phyloP scores from a whole-genome alignment of 192 early-diverging fungal species.

The Kappamyces sp. region DNA sequence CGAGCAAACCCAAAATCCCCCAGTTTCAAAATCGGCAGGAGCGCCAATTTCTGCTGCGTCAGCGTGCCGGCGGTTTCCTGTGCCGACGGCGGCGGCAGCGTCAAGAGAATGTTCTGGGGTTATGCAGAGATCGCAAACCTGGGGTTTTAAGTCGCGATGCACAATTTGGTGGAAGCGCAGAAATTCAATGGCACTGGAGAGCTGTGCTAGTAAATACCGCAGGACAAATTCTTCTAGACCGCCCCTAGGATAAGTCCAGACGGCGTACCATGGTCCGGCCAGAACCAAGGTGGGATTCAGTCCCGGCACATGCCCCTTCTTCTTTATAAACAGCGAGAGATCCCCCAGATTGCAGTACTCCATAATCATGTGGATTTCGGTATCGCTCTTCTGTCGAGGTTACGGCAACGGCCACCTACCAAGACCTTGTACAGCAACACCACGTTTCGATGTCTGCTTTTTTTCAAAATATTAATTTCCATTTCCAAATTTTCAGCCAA shows the following conservation, averaged over 20 bases:
- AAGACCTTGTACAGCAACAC: constrained; percentile 85
- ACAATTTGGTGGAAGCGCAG: constrained; percentile 80
- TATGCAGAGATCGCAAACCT: constrained; percentile 40
- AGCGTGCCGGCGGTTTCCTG: neutral
- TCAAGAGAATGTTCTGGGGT: constrained; percentile 14
- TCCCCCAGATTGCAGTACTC: constrained; percentile 97
- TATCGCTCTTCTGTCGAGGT: constrained; percentile 81
- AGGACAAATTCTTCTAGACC: constrained; percentile 77
- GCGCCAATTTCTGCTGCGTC: constrained; percentile 29
- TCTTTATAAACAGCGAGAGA: constrained; percentile 81
- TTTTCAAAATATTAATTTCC: constrained; percentile 89
- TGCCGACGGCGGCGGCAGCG: constrained; percentile 10
- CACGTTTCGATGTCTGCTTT: constrained; percentile 76
- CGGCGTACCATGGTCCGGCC: constrained; percentile 38
- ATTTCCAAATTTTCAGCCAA: constrained; percentile 90
- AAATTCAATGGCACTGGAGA: constrained; percentile 83
- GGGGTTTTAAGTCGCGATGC: constrained; percentile 97
- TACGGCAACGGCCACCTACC: constrained; percentile 41
- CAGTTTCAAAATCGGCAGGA: constrained; percentile 78
- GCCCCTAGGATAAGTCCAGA: constrained; percentile 25
- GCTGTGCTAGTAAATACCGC: constrained; percentile 78
- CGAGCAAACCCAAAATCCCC: constrained; percentile 99
- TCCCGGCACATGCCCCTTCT: constrained; percentile 29
- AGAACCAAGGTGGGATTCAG: constrained; percentile 1
- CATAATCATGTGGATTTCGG: constrained; percentile 95